Conservation (phyloP, 257 asterid species). For the Solanum pinnatisectum region DNA sequence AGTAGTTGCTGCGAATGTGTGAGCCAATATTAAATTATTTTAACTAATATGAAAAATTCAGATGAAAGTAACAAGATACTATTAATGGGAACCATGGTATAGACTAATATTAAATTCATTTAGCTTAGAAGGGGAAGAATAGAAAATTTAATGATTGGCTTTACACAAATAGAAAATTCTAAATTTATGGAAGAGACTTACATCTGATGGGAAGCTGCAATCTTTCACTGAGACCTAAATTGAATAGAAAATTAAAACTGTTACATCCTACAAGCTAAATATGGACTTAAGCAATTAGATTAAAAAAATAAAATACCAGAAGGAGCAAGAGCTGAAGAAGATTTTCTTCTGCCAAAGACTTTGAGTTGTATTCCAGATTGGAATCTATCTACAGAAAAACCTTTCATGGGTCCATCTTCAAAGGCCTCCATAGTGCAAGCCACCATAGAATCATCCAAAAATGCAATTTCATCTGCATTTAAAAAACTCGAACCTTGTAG, state of each 20-base stretch:
- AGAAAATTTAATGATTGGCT: neutral
- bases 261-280: neutral
- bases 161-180: neutral
- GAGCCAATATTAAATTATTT: neutral
- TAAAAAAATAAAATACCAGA: slow-evolving; percentile 8
- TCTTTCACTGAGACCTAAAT: slow-evolving; percentile 23
- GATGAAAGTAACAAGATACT: neutral
- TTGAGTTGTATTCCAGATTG: slow-evolving; percentile 35
- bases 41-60: neutral
- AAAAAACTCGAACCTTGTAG: slow-evolving; percentile 24
- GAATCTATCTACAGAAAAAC: slow-evolving; percentile 41
- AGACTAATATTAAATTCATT: neutral
- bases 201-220: slow-evolving; percentile 23
- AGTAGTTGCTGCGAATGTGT: slow-evolving; percentile 14
- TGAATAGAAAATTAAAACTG: neutral
- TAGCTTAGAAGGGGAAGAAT: neutral
- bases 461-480: slow-evolving; percentile 34
- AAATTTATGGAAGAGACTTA: slow-evolving; percentile 9
- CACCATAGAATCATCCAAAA: slow-evolving; percentile 38
- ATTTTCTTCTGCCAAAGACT: slow-evolving; percentile 39
- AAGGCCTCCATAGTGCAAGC: slow-evolving; percentile 32
- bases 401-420: slow-evolving; percentile 43
- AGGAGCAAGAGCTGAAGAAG: slow-evolving; percentile 14
- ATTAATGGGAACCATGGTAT: neutral
- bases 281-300: neutral